Base-by-base conservation (phyloP, 148 eudicot genomes). In the Rhododendron griersonianum region DNA sequence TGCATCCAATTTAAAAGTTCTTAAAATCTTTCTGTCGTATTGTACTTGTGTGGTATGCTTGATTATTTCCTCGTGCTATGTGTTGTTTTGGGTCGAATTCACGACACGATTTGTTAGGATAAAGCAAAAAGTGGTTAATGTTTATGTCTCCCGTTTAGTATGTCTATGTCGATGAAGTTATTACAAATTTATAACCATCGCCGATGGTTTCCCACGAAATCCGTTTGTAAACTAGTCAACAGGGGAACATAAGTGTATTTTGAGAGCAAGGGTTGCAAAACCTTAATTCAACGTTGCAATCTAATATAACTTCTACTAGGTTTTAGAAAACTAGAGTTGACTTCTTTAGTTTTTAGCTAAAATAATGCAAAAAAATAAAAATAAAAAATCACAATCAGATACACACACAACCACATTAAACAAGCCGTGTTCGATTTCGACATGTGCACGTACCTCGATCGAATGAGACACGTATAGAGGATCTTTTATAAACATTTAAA, bases 161-260 rank as follows among this genome's bases (percentile, higher is more conserved):
- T 23, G 71, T 33, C 30, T 30, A 30, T 33, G 35, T 23, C 3
- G 37, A 28, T 10, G 35, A 28, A 25, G 74, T 11, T 69, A 11
- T 67, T 30, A 35, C 23, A 16, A 8, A 13, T 28, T 28, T 28
- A 69, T 25, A 25, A 2, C 5, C 3, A 76, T 44, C 25, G 28
- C 25, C n/a, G 51, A 10, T 44, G 30, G 28, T 53, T 11, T 18
- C 35, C 44, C 61, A 48, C 23, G 41, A 18, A 53, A 28, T 30
- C 67, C 65, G 44, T 19, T 55, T 18, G 39, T 80, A 80, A 47
- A 5, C 61, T 25, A 80, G 39, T 51, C 59, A 53, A 30, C 9
- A 18, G 69, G 45, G 83, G 23, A 81, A 81, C 83, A 81, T 35
- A 18, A 57, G 57, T 37, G 69, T 81, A 81, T 55, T 81, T 81